Conservation (phyloP, 78 protist species). For the Dictyostelium purpureum region DNA sequence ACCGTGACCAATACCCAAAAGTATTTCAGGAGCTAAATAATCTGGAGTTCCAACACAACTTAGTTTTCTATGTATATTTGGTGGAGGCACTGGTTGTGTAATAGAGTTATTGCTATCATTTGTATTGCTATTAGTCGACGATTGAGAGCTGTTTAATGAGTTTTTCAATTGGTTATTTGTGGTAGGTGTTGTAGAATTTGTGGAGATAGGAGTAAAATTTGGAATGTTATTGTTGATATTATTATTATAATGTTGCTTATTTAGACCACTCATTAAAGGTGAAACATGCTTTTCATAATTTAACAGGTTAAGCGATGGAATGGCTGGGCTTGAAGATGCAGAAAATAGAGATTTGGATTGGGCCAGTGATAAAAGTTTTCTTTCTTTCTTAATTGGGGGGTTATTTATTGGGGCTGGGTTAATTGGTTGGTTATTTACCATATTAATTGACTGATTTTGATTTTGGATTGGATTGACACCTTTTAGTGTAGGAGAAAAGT, state of each 20-base stretch:
- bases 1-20: constrained; percentile 88
- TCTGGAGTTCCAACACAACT: constrained; percentile 97
- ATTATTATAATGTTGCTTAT: no score
- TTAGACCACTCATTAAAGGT: background rate
- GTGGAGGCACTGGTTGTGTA: constrained; percentile 27
- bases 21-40: constrained; percentile 97
- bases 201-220: background rate
- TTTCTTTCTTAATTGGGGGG: background rate
- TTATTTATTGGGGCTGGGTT: background rate
- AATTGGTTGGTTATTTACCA: background rate
- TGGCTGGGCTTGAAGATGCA: constrained; percentile 38
- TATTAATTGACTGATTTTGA: background rate
- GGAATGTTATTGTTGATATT: background rate
- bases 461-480: background rate
- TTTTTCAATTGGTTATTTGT: background rate
- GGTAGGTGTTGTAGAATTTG: background rate
- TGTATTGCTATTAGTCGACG: background rate
- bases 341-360: constrained; percentile 21
- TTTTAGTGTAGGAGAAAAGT: background rate
- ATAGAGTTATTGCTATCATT: background rate
- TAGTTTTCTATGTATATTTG: constrained; percentile 53
- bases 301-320: constrained; percentile 15
- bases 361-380: constrained; percentile 27
- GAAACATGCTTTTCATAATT: background rate
- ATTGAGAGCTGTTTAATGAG: background rate